phyloP scores from a whole-genome alignment of 129 eudicot genomes.

The Kitagawia praeruptora region DNA sequence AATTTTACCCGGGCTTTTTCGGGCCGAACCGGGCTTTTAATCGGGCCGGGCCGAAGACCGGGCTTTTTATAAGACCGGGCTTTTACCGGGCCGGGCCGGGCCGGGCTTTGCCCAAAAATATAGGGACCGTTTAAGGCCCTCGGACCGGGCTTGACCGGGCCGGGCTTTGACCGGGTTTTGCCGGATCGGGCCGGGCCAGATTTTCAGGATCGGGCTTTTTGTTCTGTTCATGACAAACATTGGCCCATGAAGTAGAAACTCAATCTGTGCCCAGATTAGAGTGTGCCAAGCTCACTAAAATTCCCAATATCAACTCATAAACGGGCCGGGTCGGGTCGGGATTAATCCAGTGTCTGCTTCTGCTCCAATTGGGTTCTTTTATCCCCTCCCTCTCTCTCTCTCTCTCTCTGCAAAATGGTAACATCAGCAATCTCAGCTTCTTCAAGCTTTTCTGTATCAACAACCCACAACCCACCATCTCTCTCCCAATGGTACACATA shows the following conservation, averaged over 20 bases:
- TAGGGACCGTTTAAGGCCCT: too few species aligned
- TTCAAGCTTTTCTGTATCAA: neutral
- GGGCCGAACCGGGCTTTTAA: too few species aligned
- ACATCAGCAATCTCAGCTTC: constrained; percentile 7
- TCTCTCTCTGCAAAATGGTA: neutral
- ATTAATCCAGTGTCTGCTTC: neutral
- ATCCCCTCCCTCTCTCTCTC: neutral
- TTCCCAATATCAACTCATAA: neutral
- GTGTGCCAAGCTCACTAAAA: neutral
- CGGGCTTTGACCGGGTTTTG: too few species aligned
- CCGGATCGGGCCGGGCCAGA: too few species aligned
- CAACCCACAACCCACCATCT: neutral
- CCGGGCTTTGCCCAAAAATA: too few species aligned
- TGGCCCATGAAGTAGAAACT: neutral
- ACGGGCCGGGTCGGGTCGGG: constrained; percentile 2
- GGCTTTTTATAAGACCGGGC: too few species aligned
- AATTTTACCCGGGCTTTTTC: too few species aligned
- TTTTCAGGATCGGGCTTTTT: too few species aligned
- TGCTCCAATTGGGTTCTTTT: neutral
- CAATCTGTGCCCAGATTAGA: neutral
- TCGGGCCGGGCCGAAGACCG: too few species aligned
- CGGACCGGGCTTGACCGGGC: too few species aligned
- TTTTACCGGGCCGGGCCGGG: too few species aligned
- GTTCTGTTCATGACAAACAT: too few species aligned
- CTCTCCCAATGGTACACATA: constrained; percentile 15